Conservation (phyloP, 257 asterid genomes). For the Craterostigma plantagineum region DNA sequence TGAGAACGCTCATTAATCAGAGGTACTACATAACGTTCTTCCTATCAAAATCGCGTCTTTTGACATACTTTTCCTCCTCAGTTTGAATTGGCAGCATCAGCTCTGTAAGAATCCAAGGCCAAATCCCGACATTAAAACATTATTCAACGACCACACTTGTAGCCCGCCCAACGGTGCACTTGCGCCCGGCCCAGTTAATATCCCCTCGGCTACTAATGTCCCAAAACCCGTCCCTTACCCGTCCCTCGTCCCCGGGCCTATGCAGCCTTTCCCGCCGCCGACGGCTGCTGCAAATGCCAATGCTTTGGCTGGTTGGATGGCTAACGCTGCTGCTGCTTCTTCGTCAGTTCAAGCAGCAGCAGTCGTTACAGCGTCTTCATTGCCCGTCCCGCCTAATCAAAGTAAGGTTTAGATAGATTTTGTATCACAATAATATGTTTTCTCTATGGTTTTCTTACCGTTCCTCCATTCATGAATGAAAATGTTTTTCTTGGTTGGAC, state of each 20-base stretch:
- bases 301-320: slow-evolving; percentile 7
- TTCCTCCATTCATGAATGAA: too few species aligned
- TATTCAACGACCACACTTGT: slow-evolving; percentile 23
- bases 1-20: slow-evolving; percentile 23
- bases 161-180: slow-evolving; percentile 17
- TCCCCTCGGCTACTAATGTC: slow-evolving; percentile 7
- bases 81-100: slow-evolving; percentile 32
- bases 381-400: slow-evolving; percentile 4
- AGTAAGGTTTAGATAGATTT: not conserved
- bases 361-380: slow-evolving; percentile 2
- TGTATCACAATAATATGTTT: too few species aligned
- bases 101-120: slow-evolving; percentile 28
- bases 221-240: slow-evolving; percentile 1
- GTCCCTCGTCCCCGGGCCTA: not conserved
- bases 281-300: slow-evolving; percentile 4
- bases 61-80: slow-evolving; percentile 1
- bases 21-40: slow-evolving; percentile 14
- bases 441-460: too few species aligned
- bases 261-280: slow-evolving; percentile 5
- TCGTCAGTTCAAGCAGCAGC: slow-evolving; percentile 6
- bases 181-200: slow-evolving; percentile 14
- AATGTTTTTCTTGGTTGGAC: too few species aligned
- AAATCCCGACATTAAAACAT: slow-evolving; percentile 22
- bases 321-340: slow-evolving; percentile 5
- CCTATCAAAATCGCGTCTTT: too few species aligned